These are phyloP conservation scores for Fusarium protoensiforme DNA, from an alignment of 2,329 filamentous ascomycete species.

Conservation along the genomic window DNA sequence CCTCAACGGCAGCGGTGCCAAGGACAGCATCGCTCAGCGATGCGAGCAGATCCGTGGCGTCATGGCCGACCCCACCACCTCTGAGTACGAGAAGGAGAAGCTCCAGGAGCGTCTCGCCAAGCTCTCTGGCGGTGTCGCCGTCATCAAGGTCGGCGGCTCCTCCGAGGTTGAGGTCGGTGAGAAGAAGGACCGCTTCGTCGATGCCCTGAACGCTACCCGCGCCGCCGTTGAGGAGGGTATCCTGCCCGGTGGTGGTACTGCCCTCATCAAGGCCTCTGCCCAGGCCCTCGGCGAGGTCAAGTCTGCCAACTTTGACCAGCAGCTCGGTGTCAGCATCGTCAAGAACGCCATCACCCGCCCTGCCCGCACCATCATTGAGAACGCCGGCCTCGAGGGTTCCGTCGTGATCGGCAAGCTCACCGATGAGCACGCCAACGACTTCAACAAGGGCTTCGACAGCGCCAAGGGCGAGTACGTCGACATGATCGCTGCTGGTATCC, in stretches of 20 bases:
- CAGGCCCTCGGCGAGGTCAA: constrained; percentile 88
- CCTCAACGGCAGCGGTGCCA: constrained; percentile 95
- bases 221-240: constrained; percentile 99
- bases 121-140: constrained; percentile 97
- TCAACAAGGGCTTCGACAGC: constrained; percentile 99
- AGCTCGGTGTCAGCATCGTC: constrained; percentile 96
- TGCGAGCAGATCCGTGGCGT: constrained; percentile 99
- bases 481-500: constrained; percentile 97
- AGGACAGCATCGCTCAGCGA: constrained; percentile 92
- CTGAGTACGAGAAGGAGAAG: constrained; percentile 99
- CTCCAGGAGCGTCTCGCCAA: constrained; percentile 99
- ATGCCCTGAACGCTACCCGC: constrained; percentile 96
- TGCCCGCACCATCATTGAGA: constrained; percentile 95
- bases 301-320: constrained; percentile 97
- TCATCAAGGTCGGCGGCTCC: constrained; percentile 98
- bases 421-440: constrained; percentile 90
- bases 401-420: constrained; percentile 98
- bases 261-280: constrained; percentile 94
- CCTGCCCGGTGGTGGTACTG: constrained; percentile 97
- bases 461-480: constrained; percentile 98
- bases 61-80: constrained; percentile 92
- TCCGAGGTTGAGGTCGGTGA: constrained; percentile 99
- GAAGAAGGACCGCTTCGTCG: constrained; percentile 99
- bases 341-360: constrained; percentile 98
- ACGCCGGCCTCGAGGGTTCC: constrained; percentile 94